These are phyloP conservation scores for Colletotrichum falcatum DNA, from an alignment of 2,329 filamentous ascomycete genomes.

Conservation along the genomic window DNA sequence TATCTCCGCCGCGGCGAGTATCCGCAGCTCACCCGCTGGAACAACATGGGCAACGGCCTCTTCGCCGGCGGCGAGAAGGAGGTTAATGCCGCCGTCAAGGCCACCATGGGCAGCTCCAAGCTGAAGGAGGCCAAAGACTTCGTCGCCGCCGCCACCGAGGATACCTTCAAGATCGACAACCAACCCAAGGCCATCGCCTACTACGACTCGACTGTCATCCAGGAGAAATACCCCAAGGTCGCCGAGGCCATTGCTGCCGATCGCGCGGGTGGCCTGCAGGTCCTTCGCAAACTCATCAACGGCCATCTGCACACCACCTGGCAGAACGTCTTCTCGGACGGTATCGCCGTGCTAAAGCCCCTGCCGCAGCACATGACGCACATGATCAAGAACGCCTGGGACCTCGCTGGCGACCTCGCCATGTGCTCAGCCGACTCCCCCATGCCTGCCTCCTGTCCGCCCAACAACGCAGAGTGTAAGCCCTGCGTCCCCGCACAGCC, in stretches of 20 bases:
- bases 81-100: conserved; percentile 72
- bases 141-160: conserved; percentile 68
- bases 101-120: conserved; percentile 67
- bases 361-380: conserved; percentile 79
- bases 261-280: conserved; percentile 70
- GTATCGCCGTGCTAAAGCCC: conserved; percentile 86
- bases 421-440: conserved; percentile 79
- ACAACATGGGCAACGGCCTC: conserved; percentile 76
- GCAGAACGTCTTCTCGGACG: conserved; percentile 81
- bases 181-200: conserved; percentile 78
- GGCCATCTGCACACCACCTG: conserved; percentile 87
- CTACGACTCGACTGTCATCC: conserved; percentile 75
- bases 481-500: conserved; percentile 76
- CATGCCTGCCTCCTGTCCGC: conserved; percentile 82
- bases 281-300: conserved; percentile 82
- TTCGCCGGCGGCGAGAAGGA: conserved; percentile 77
- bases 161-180: conserved; percentile 74
- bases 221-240: conserved; percentile 75
- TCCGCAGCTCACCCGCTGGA: conserved; percentile 78
- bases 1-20: conserved; percentile 83
- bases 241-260: conserved; percentile 69
- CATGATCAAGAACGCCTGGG: conserved; percentile 75
- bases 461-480: conserved; percentile 79
- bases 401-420: conserved; percentile 80
- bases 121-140: conserved; percentile 71